Conservation (phyloP, 805 yeast genomes). For the Wickerhamiella shivajii region DNA sequence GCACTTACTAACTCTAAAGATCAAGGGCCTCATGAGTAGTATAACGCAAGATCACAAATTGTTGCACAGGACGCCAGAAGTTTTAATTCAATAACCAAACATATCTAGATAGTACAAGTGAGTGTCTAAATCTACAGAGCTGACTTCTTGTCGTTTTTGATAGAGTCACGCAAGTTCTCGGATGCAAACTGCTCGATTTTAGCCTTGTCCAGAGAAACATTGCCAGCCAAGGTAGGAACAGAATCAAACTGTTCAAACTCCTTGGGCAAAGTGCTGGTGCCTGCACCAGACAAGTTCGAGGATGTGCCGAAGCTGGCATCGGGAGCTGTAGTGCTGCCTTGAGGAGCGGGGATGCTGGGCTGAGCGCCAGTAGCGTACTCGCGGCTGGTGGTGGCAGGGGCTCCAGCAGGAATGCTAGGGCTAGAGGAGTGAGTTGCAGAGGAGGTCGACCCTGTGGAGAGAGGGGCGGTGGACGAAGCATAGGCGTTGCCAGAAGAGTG, state of each 20-base stretch:
- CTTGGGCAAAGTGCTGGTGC: slow-evolving; percentile 13
- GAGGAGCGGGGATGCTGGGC: slow-evolving; percentile 3
- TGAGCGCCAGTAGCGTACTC: slow-evolving; percentile 1
- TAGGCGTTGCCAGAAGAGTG: slow-evolving; percentile 5
- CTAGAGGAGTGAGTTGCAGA: slow-evolving; percentile 2
- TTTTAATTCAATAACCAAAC: too few species aligned
- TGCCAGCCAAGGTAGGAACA: slow-evolving; percentile 24
- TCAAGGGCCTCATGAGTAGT: too few species aligned
- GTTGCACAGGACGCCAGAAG: too few species aligned
- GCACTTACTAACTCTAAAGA: too few species aligned
- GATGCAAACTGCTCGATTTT: slow-evolving; percentile 9
- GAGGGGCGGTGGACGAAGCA: slow-evolving; percentile 9
- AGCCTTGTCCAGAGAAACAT: slow-evolving; percentile 19
- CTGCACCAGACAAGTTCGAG: slow-evolving; percentile 1
- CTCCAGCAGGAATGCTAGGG: background rate
- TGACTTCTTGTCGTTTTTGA: slow-evolving; percentile 11
- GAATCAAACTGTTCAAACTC: slow-evolving; percentile 16
- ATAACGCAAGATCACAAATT: too few species aligned
- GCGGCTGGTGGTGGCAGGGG: slow-evolving; percentile 2
- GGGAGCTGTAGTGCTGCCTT: too few species aligned
- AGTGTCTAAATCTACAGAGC: too few species aligned
- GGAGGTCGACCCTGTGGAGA: slow-evolving; percentile 5
- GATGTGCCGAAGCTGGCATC: too few species aligned
- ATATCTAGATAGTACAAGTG: too few species aligned
- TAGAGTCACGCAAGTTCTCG: slow-evolving; percentile 10